A percentile compares a stretch with the other conserved stretches of the same genome.
Conservation (phyloP, 2,329 filamentous ascomycete species). For the Macrophomina phaseolina region DNA sequence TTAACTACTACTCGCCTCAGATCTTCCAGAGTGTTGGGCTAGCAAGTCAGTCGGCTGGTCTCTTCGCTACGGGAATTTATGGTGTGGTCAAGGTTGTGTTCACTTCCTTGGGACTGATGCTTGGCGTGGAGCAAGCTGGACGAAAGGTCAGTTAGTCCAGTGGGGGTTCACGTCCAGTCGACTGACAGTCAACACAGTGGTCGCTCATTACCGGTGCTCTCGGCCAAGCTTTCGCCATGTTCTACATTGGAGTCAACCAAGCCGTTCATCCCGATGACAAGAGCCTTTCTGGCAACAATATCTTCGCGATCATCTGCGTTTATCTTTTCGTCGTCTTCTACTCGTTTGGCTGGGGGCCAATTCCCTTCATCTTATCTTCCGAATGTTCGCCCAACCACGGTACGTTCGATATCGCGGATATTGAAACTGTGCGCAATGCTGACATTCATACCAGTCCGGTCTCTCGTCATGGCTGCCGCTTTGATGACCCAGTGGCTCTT, state of each 20-base stretch:
- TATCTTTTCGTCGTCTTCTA: conserved; percentile 57
- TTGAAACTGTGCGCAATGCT: neutral
- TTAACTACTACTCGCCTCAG: conserved; percentile 51
- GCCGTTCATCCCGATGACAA: conserved; percentile 41
- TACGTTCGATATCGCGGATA: conserved; percentile 27
- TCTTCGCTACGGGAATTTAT: conserved; percentile 56
- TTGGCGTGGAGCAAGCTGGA: conserved; percentile 53
- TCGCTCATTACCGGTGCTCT: conserved; percentile 49
- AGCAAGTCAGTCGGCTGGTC: conserved; percentile 43
- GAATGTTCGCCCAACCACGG: conserved; percentile 49
- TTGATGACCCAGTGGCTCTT: conserved; percentile 56
- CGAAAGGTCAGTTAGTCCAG: conserved; percentile 44
- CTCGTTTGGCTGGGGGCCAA: conserved; percentile 53
- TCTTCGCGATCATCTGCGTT: conserved; percentile 59
- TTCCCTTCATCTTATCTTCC: conserved; percentile 51
- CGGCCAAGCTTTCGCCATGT: conserved; percentile 54
- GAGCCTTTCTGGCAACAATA: conserved; percentile 42
- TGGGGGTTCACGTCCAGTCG: neutral
- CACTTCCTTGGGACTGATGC: conserved; percentile 51
- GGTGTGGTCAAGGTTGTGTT: conserved; percentile 54
- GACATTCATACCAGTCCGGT: conserved; percentile 38
- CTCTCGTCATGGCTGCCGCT: conserved; percentile 50
- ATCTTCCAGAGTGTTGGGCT: conserved; percentile 53
- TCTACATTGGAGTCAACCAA: conserved; percentile 44
- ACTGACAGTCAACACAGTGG: conserved; percentile 37